These are phyloP conservation scores for Camelina neglecta DNA, from an alignment of 345 rosid species.

Conservation along the genomic window DNA sequence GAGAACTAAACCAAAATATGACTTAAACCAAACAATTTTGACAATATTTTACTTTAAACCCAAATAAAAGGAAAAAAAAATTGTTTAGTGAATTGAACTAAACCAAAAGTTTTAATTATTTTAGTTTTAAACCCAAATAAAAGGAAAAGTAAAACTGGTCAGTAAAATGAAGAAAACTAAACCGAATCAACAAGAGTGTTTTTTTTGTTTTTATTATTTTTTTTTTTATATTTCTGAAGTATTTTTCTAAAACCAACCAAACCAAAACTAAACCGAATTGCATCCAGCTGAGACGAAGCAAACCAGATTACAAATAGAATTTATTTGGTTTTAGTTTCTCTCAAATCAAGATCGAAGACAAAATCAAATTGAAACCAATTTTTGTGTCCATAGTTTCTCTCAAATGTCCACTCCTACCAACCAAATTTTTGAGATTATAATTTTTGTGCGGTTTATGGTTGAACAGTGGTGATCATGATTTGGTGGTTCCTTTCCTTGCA, in stretches of 20 bases:
- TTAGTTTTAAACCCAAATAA: background rate
- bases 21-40: too few species aligned
- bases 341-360: too few species aligned
- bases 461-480: slow-evolving; percentile 65
- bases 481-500: slow-evolving; percentile 47
- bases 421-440: background rate
- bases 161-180: background rate
- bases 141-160: background rate
- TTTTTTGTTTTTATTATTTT: too few species aligned
- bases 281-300: too few species aligned
- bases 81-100: too few species aligned
- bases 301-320: too few species aligned
- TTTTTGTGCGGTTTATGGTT: background rate
- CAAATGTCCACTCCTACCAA: background rate
- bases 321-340: too few species aligned
- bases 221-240: too few species aligned
- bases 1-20: background rate
- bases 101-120: too few species aligned
- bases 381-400: too few species aligned
- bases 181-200: background rate
- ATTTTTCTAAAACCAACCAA: too few species aligned
- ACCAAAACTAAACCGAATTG: too few species aligned
- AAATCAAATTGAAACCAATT: background rate
- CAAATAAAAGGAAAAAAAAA: background rate
- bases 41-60: background rate